phyloP scores from a whole-genome alignment of 345 rosid species.

The Arabis alpina region DNA sequence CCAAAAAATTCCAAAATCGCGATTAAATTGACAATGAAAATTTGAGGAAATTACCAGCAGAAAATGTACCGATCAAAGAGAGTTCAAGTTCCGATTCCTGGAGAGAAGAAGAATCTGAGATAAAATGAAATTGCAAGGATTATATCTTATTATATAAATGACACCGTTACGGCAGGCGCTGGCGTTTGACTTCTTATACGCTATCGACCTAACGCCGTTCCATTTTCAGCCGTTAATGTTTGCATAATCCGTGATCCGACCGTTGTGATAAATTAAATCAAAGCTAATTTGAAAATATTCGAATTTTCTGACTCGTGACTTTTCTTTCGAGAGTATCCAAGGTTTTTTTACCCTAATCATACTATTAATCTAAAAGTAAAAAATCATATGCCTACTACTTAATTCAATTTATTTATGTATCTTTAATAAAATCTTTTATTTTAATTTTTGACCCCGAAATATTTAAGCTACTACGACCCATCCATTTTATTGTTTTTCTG shows the following conservation, averaged over 20 bases:
- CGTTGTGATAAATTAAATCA: slow-evolving; percentile 43
- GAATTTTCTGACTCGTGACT: slow-evolving; percentile 17
- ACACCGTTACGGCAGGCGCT: slow-evolving; percentile 47
- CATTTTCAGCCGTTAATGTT: slow-evolving; percentile 34
- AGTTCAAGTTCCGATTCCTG: slow-evolving; percentile 27
- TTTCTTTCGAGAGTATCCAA: background rate
- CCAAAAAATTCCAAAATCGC: background rate
- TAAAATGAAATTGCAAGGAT: background rate
- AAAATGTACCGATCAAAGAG: slow-evolving; percentile 32
- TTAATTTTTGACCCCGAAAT: too few relatives aligned
- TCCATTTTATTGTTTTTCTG: too few relatives aligned
- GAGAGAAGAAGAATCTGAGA: slow-evolving; percentile 3
- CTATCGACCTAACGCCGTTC: slow-evolving; percentile 30
- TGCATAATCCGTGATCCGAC: slow-evolving; percentile 47
- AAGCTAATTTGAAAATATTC: slow-evolving; percentile 33
- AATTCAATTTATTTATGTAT: too few relatives aligned
- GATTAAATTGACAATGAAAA: slow-evolving; percentile 22
- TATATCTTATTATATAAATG: slow-evolving; percentile 1
- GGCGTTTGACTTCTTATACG: slow-evolving; percentile 40
- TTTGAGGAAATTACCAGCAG: slow-evolving; percentile 20
- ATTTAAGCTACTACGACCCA: too few relatives aligned
- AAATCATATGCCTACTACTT: too few relatives aligned
- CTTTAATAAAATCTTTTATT: too few relatives aligned
- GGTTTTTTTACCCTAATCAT: background rate
- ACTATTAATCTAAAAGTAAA: too few relatives aligned